phyloP scores from a whole-genome alignment of 495 filamentous ascomycete genomes.

The Penicillium pancosmium region DNA sequence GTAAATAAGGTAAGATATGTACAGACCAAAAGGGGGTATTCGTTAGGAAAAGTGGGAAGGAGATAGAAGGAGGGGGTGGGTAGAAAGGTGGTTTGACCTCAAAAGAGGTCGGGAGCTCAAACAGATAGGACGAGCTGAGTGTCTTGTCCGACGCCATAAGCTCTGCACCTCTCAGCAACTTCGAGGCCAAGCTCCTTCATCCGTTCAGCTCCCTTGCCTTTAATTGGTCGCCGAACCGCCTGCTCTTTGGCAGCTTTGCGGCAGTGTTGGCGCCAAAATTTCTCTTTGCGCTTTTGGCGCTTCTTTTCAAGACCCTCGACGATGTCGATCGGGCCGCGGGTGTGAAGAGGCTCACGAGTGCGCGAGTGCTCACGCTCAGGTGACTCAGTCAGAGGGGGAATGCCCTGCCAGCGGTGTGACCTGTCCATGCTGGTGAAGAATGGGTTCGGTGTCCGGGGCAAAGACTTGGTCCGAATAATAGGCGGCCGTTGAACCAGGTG shows the following conservation, averaged over 20 bases:
- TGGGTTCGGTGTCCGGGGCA: conserved; percentile 71
- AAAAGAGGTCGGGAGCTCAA: conserved; percentile 40
- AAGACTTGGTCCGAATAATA: conserved; percentile 73
- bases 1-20: conserved; percentile 41
- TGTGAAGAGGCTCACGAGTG: conserved; percentile 51
- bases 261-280: conserved; percentile 83
- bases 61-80: conserved; percentile 6
- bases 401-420: conserved; percentile 41
- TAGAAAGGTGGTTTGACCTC: conserved; percentile 25
- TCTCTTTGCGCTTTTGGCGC: conserved; percentile 86
- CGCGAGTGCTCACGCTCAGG: conserved; percentile 43
- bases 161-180: conserved; percentile 73
- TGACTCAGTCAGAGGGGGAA: conserved; percentile 33
- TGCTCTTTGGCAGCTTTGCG: conserved; percentile 66
- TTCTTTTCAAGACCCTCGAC: conserved; percentile 95
- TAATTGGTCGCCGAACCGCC: conserved; percentile 58
- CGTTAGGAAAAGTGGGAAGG: not conserved
- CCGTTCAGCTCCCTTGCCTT: conserved; percentile 86
- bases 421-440: conserved; percentile 55
- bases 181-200: conserved; percentile 93
- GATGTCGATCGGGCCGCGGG: conserved; percentile 90
- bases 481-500: conserved; percentile 64
- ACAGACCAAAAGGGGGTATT: conserved; percentile 27
- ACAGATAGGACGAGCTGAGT: conserved; percentile 82
- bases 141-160: conserved; percentile 59